These are phyloP conservation scores for Aspergillus aculeatinus DNA, from an alignment of 2,329 filamentous ascomycete genomes.

Conservation along the genomic window DNA sequence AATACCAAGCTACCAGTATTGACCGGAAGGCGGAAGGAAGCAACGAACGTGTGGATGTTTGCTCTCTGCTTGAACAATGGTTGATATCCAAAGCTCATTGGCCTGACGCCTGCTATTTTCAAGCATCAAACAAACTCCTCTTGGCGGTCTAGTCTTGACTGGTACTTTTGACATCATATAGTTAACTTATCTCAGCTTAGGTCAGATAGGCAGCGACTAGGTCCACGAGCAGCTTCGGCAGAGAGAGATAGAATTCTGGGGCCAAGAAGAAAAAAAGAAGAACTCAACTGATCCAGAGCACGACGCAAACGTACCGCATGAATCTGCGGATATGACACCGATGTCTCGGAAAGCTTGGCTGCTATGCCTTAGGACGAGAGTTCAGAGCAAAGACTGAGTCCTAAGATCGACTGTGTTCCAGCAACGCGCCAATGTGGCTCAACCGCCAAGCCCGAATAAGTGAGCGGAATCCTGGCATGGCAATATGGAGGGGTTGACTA, in stretches of 20 bases:
- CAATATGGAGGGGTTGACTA: slow-evolving; percentile 1
- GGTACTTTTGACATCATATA: slow-evolving; percentile 20
- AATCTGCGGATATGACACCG: slow-evolving; percentile 13
- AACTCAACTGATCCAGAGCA: not conserved
- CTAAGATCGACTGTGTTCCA: slow-evolving; percentile 7
- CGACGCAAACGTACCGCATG: slow-evolving; percentile 19
- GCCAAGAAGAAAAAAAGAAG: slow-evolving; percentile 4
- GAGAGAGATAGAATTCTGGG: slow-evolving; percentile 5
- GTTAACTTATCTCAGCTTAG: not conserved
- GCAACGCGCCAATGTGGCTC: slow-evolving; percentile 13
- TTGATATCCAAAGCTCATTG: slow-evolving; percentile 24
- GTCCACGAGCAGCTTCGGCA: slow-evolving; percentile 2
- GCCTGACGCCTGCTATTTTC: slow-evolving; percentile 21
- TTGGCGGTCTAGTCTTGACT: slow-evolving; percentile 23
- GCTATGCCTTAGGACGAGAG: slow-evolving; percentile 6
- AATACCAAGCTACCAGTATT: slow-evolving; percentile 19
- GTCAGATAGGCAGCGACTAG: slow-evolving; percentile 4
- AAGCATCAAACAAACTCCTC: slow-evolving; percentile 27
- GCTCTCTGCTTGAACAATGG: slow-evolving; percentile 18
- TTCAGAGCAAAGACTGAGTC: slow-evolving; percentile 5
- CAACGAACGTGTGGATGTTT: slow-evolving; percentile 29
- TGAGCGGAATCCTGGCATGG: slow-evolving; percentile 8
- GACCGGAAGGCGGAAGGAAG: slow-evolving; percentile 1
- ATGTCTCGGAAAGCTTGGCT: slow-evolving; percentile 19
- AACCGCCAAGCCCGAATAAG: slow-evolving; percentile 11